Percentiles rank a stretch among this genome's conserved stretches.
These are phyloP conservation scores for Fusarium sororula DNA, from an alignment of 2,329 filamentous ascomycete genomes.

Conservation along the genomic window DNA sequence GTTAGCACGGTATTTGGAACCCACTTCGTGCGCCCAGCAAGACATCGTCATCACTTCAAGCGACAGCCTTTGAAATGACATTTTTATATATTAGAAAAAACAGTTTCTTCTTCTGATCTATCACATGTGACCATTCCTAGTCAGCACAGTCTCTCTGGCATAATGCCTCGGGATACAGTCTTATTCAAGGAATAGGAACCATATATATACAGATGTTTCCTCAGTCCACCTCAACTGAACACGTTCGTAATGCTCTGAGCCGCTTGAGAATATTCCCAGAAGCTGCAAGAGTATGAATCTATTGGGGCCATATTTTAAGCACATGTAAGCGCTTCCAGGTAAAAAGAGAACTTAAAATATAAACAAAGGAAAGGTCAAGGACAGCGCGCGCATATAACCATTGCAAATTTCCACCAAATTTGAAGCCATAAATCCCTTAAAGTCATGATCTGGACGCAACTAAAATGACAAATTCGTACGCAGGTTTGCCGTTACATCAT, in stretches of 20 bases:
- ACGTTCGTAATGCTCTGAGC: constrained; percentile 26
- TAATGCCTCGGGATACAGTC: constrained; percentile 29
- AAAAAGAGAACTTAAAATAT: constrained; percentile 38
- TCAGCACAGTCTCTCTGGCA: constrained; percentile 7
- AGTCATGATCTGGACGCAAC: constrained; percentile 43
- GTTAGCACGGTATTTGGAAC: constrained; percentile 9
- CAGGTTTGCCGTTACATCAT: constrained; percentile 52
- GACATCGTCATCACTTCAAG: not conserved
- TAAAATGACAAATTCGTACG: constrained; percentile 39
- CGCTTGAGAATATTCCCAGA: constrained; percentile 9
- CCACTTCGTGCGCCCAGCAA: not conserved
- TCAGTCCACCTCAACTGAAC: constrained; percentile 11
- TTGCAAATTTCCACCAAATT: constrained; percentile 36
- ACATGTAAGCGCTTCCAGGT: constrained; percentile 38
- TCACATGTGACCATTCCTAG: constrained; percentile 18
- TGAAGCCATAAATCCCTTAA: constrained; percentile 42
- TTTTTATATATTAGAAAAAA: not conserved
- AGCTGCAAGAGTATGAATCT: constrained; percentile 36
- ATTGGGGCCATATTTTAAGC: constrained; percentile 42
- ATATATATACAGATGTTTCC: constrained; percentile 47
- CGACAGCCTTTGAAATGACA: not conserved
- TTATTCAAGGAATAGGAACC: constrained; percentile 30
- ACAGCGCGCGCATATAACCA: constrained; percentile 31
- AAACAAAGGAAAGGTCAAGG: constrained; percentile 39
- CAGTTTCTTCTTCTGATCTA: constrained; percentile 29